Percentiles rank a stretch among this genome's conserved stretches.
These are phyloP conservation scores for Mycena galericulata DNA, from an alignment of 768 basidiomycete genomes.

Conservation along the genomic window DNA sequence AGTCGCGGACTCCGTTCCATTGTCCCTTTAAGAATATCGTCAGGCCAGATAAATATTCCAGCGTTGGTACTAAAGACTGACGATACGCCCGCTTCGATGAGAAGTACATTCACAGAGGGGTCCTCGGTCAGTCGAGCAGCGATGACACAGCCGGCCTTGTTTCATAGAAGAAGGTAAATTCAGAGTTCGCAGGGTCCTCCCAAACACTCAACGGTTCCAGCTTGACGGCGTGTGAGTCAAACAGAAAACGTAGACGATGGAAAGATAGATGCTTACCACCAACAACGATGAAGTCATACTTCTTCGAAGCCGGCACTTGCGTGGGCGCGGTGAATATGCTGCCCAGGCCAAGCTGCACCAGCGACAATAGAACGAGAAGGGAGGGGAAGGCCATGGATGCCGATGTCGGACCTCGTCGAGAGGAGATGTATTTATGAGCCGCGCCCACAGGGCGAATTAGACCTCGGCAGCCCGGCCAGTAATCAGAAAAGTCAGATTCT, in stretches of 20 bases:
- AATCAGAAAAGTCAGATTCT: too few species aligned
- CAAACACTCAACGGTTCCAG: conserved; percentile 12
- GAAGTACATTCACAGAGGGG: not conserved
- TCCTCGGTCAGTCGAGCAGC: conserved; percentile 12
- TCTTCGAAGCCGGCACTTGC: conserved; percentile 3
- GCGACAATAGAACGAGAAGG: not conserved
- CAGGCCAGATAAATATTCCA: not conserved
- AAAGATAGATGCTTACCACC: conserved; percentile 35
- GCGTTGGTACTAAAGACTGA: not conserved
- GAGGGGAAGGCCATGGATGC: not conserved
- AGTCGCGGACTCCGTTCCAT: not conserved
- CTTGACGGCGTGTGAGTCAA: not conserved
- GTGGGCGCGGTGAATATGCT: conserved; percentile 3
- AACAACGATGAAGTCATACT: conserved; percentile 42
- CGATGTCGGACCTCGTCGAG: not conserved
- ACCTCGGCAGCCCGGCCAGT: too few species aligned
- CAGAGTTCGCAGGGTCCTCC: not conserved
- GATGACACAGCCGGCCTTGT: conserved; percentile 5
- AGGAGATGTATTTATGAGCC: too few species aligned
- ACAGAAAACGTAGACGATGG: not conserved
- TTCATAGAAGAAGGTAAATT: not conserved
- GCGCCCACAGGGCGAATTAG: too few species aligned
- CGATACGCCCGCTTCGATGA: conserved; percentile 17
- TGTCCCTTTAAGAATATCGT: conserved; percentile 3
- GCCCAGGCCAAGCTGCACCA: not conserved